Evolutionary conservation across 257 asterid genomes (phyloP).

Genomic region (Vinca minor): DNA sequence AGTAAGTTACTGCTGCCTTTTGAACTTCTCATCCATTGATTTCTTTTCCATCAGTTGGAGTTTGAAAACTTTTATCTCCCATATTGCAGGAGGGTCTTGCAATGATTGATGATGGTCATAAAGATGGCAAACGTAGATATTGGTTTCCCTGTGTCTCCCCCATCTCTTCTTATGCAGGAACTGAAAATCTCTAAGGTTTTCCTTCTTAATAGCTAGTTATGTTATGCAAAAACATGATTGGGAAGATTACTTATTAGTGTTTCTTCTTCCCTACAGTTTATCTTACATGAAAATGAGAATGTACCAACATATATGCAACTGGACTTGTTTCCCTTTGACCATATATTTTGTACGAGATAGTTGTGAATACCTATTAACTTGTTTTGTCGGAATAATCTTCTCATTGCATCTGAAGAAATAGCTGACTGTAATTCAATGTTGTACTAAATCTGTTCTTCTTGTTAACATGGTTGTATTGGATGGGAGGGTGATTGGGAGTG

Average conservation of each 20-base stretch:
- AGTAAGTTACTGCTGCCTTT: conserved; percentile 33
- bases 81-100: conserved; percentile 77
- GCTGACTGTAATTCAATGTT: not conserved
- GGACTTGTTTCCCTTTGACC: not conserved
- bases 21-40: not conserved
- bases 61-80: conserved; percentile 8
- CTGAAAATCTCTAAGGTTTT: conserved; percentile 32
- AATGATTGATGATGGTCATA: conserved; percentile 81
- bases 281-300: not conserved
- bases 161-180: conserved; percentile 44
- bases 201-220: not conserved
- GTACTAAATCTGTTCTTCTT: not conserved
- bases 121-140: conserved; percentile 63
- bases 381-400: not conserved
- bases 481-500: not conserved
- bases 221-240: not conserved
- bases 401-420: not conserved
- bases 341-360: not conserved
- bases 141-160: conserved; percentile 87
- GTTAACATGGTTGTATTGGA: not conserved
- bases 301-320: not conserved
- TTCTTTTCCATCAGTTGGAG: not conserved
- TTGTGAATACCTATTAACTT: not conserved
- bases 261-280: conserved; percentile 1
- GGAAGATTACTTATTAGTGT: not conserved